These are phyloP conservation scores for Cyclotella cryptica DNA, from an alignment of 108 stramenopile species.

Conservation along the genomic window DNA sequence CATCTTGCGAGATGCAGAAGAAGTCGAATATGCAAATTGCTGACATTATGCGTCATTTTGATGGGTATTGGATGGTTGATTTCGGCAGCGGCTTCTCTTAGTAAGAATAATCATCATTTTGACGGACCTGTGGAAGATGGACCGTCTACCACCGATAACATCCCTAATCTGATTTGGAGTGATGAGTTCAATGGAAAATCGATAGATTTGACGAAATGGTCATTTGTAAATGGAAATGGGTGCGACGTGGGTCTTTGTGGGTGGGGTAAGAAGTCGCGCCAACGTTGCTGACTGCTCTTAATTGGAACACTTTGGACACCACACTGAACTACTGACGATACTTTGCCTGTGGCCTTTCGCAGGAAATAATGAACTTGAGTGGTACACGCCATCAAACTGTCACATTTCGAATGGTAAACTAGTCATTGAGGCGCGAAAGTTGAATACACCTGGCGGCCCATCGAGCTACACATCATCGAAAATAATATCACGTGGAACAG, in stretches of 20 bases:
- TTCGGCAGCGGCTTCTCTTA: no score
- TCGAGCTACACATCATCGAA: conserved; percentile 44
- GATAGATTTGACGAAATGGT: conserved; percentile 50
- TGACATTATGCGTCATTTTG: no score
- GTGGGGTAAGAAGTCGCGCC: no score
- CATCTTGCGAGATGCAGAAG: no score
- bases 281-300: no score
- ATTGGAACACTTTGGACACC: no score
- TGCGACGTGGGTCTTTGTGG: conserved; percentile 59
- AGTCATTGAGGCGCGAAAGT: conserved; percentile 27
- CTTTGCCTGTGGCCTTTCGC: not conserved
- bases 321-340: no score
- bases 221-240: conserved; percentile 47
- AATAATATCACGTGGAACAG: conserved; percentile 38
- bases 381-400: conserved; percentile 36
- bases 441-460: not conserved
- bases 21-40: no score
- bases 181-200: conserved; percentile 55
- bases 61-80: no score
- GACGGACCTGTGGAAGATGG: no score
- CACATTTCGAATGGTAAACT: conserved; percentile 28
- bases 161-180: conserved; percentile 51
- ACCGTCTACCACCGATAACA: no score
- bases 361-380: conserved; percentile 54
- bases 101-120: no score